A percentile compares a stretch with the other conserved stretches of the same genome.
These are phyloP conservation scores for Prunus yedoensis DNA, from an alignment of 331 rosid genomes.

Conservation along the genomic window DNA sequence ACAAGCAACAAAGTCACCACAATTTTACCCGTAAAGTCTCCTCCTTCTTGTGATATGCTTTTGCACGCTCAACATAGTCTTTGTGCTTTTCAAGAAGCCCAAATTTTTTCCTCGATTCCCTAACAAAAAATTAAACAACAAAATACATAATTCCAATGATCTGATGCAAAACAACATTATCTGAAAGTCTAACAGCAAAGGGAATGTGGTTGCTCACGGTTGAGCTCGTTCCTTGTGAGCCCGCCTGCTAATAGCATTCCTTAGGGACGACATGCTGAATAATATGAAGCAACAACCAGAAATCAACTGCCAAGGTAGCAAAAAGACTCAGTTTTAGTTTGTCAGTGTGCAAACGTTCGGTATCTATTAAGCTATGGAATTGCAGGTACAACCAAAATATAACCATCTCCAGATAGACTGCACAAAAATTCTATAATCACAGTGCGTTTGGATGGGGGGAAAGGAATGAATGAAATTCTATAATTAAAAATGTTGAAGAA, in stretches of 20 bases:
- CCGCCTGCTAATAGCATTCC: conserved; percentile 65
- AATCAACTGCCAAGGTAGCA: conserved; percentile 13
- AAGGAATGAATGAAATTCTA: not conserved
- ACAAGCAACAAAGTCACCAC: not conserved
- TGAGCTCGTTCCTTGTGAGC: conserved; percentile 91
- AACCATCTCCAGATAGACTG: not conserved
- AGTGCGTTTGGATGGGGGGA: too few relatives aligned
- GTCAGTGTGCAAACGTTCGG: not conserved
- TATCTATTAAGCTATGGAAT: not conserved
- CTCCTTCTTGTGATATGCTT: conserved; percentile 66
- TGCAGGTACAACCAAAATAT: not conserved
- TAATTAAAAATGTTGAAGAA: not conserved
- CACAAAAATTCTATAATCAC: too few relatives aligned
- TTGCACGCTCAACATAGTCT: conserved; percentile 81
- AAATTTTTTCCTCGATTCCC: conserved; percentile 65
- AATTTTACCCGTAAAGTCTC: conserved; percentile 53
- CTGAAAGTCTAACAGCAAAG: not conserved
- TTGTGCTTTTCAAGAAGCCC: conserved; percentile 86
- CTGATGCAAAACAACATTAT: not conserved
- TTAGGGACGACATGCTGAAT: conserved; percentile 60
- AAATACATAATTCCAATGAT: not conserved
- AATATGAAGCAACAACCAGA: not conserved
- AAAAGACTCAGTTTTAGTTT: not conserved
- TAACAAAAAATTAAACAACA: conserved; percentile 10
- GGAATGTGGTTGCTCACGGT: conserved; percentile 48